Evolutionary conservation across 148 eudicot species (phyloP), one percentile per base, ranked within the genome.

Genomic region (Gaultheria prostrata): DNA sequence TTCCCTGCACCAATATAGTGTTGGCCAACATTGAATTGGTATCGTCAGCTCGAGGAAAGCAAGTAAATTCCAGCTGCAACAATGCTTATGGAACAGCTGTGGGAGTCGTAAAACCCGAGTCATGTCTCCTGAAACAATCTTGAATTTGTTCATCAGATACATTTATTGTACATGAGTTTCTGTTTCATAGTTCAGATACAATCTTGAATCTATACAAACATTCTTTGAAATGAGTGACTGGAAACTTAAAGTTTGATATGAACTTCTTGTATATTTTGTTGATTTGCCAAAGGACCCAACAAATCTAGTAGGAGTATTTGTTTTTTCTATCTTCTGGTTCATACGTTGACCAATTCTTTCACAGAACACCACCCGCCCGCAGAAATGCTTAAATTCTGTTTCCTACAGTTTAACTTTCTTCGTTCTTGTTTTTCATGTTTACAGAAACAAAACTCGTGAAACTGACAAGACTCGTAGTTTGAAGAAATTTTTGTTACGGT

Each of bases 51-150:
- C 63, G 5, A 70, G 82, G 82, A 18, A 9, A 79, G 28, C 33
- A 33, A 39, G 70, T 84, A 32, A 79, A 51, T 51, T 84, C 82
- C 6, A 78, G 82, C 54, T 84, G 82, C 56, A 79, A 79, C 76
- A 78, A 79, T 84, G 86, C 78, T 28, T 79, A 79, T 70, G 86
- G 86, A 53, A 56, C 18, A 13, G 72, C 78, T 48, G 11, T 17
- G 33, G 63, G 82, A 69, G 35, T 63, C 21, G 48, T 65, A 32
- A 32, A 78, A 67, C 85, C 85, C 43, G 2, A 70, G 49, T 84
- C 86, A 12, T 84, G 86, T 84, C 86, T 84, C 61, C 83, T 45
- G 90, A 91, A 73, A 73, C 26, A 43, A 73, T 39, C 28, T 73
- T 73, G 50, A 73, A 73, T 9, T 21, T 43, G 26, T 18, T 18